Conservation (phyloP, 768 basidiomycete species). For the Polyporus arcularius region DNA sequence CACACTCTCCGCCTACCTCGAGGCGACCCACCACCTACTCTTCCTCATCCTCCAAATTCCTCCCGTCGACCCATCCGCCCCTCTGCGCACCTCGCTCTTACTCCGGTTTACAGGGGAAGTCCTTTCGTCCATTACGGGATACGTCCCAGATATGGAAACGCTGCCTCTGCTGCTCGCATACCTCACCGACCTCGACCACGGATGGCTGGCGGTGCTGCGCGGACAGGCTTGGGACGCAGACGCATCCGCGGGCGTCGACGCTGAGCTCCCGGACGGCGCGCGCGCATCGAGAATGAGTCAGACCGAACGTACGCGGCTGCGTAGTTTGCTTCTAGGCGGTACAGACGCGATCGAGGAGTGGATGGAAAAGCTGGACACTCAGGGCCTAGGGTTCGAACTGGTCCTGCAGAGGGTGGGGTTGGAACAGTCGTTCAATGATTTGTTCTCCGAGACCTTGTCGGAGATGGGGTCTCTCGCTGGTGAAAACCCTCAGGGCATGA, state of each 20-base stretch:
- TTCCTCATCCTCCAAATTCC: slow-evolving; percentile 72
- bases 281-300: slow-evolving; percentile 57
- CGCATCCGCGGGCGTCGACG: slow-evolving; percentile 40
- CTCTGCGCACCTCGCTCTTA: slow-evolving; percentile 65
- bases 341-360: slow-evolving; percentile 69
- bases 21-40: slow-evolving; percentile 55
- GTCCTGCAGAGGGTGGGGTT: slow-evolving; percentile 54
- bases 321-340: slow-evolving; percentile 64
- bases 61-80: slow-evolving; percentile 68
- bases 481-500: slow-evolving; percentile 25
- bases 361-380: slow-evolving; percentile 41
- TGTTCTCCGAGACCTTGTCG: slow-evolving; percentile 63
- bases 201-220: slow-evolving; percentile 68
- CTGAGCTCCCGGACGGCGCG: slow-evolving; percentile 38
- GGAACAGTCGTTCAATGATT: slow-evolving; percentile 61
- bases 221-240: slow-evolving; percentile 68
- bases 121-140: slow-evolving; percentile 61
- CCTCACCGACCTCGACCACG: slow-evolving; percentile 73
- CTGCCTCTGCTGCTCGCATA: slow-evolving; percentile 62
- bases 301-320: slow-evolving; percentile 71
- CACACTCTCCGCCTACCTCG: slow-evolving; percentile 62
- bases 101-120: slow-evolving; percentile 73
- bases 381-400: slow-evolving; percentile 26
- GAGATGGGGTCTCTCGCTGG: slow-evolving; percentile 52
- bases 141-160: slow-evolving; percentile 45